These are phyloP conservation scores for Tetrastigma voinierianum DNA, from an alignment of 164 flowering plant species.

Conservation along the genomic window DNA sequence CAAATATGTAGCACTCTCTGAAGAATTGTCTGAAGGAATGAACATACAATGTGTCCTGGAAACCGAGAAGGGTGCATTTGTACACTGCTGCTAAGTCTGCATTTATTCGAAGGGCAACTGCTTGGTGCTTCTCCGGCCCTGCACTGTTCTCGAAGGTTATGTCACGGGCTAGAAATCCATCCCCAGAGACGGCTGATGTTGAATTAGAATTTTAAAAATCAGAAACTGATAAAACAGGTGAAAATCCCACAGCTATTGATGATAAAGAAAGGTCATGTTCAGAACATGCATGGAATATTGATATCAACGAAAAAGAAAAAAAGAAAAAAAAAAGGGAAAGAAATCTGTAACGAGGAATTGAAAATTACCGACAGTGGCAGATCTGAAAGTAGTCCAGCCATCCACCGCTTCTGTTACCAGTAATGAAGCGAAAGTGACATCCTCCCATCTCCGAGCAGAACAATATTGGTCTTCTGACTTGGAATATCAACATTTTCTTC, in stretches of 20 bases:
- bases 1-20: constrained; percentile 74
- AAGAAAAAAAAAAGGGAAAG: no score
- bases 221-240: no score
- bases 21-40: constrained; percentile 88
- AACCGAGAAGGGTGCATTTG: constrained; percentile 55
- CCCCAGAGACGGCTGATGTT: constrained; percentile 72
- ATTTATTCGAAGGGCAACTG: constrained; percentile 76
- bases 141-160: constrained; percentile 76
- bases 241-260: no score
- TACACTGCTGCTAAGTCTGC: constrained; percentile 69
- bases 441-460: constrained; percentile 73
- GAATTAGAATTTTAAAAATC: neutral
- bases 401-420: constrained; percentile 65
- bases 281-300: no score
- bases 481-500: constrained; percentile 75
- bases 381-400: constrained; percentile 90
- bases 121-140: constrained; percentile 76
- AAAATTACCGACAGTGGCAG: constrained; percentile 79
- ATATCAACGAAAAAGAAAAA: no score
- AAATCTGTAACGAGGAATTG: neutral
- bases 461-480: constrained; percentile 64
- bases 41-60: constrained; percentile 75
- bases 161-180: constrained; percentile 79
- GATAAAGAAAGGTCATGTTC: no score
- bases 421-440: constrained; percentile 62